These are phyloP conservation scores for Metarhizium robertsii DNA, from an alignment of 2,329 filamentous ascomycete genomes.

Conservation along the genomic window DNA sequence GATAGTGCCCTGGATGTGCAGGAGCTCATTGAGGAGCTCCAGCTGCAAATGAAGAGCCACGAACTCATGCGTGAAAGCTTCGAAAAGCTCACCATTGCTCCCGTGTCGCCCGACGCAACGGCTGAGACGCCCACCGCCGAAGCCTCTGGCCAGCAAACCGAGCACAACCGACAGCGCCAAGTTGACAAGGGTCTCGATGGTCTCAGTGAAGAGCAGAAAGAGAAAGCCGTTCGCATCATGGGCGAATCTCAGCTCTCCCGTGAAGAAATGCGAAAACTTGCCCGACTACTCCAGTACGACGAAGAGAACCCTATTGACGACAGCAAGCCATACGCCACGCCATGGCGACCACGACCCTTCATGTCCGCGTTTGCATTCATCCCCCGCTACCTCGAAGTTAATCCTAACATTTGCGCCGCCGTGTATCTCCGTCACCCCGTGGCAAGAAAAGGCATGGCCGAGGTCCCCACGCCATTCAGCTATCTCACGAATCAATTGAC, in stretches of 20 bases:
- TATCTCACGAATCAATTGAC: conserved; percentile 66
- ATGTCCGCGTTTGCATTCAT: conserved; percentile 94
- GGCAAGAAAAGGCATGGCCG: conserved; percentile 68
- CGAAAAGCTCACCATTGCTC: conserved; percentile 17
- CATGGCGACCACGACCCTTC: conserved; percentile 78
- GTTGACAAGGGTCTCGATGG: conserved; percentile 26
- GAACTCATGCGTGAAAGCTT: conserved; percentile 21
- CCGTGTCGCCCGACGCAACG: conserved; percentile 4
- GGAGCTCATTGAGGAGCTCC: conserved; percentile 22
- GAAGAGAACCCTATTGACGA: conserved; percentile 68
- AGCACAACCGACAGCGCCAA: conserved; percentile 20
- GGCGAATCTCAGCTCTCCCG: conserved; percentile 26
- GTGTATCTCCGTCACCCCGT: conserved; percentile 94
- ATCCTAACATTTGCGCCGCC: conserved; percentile 91
- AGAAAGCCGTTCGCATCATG: conserved; percentile 24
- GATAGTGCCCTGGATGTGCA: conserved; percentile 17
- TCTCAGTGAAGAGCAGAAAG: conserved; percentile 20
- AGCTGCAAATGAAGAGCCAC: conserved; percentile 23
- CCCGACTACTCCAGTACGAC: conserved; percentile 50
- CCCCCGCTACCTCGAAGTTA: conserved; percentile 91
- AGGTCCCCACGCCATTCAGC: conserved; percentile 76
- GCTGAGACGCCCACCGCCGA: conserved; percentile 9
- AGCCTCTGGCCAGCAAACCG: conserved; percentile 9
- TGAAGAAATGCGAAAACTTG: conserved; percentile 44
- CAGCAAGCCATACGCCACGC: conserved; percentile 78